Evolutionary conservation across 768 basidiomycete species (phyloP).

Genomic region (Mycena filopes): DNA sequence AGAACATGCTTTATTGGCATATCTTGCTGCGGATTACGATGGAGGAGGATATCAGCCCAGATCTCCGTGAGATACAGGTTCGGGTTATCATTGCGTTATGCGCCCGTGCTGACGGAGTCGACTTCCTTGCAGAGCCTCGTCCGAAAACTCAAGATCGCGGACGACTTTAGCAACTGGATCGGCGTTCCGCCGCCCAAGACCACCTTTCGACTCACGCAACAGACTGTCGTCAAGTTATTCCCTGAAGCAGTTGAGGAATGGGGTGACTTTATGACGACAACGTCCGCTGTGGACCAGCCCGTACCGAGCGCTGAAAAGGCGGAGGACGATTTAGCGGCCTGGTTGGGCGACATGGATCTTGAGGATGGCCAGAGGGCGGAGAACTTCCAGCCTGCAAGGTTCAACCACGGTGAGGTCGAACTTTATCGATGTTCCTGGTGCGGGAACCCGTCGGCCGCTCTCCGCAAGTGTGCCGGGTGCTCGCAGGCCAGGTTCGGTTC

Average conservation of each 20-base stretch:
- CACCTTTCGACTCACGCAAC: constrained; percentile 61
- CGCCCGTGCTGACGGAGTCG: neutral
- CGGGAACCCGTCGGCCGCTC: constrained; percentile 66
- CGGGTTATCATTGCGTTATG: constrained; percentile 5
- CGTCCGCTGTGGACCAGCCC: constrained; percentile 44
- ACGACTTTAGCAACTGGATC: constrained; percentile 61
- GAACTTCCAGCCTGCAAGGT: constrained; percentile 25
- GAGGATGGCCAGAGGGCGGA: constrained; percentile 45
- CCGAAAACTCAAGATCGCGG: constrained; percentile 58
- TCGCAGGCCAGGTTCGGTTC: constrained; percentile 49
- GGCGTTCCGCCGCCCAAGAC: constrained; percentile 61
- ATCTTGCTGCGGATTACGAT: constrained; percentile 63
- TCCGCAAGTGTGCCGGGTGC: constrained; percentile 63
- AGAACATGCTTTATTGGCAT: constrained; percentile 69
- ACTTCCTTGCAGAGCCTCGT: constrained; percentile 45
- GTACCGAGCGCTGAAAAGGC: constrained; percentile 47
- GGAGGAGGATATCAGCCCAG: constrained; percentile 59
- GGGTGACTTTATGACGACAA: constrained; percentile 52
- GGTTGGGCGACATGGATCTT: constrained; percentile 60
- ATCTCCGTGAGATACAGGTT: constrained; percentile 65
- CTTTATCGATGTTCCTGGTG: constrained; percentile 75
- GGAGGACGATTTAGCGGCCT: constrained; percentile 67
- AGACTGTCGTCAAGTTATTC: constrained; percentile 61
- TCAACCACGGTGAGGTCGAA: constrained; percentile 53
- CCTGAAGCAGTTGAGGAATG: constrained; percentile 57